Percentiles rank a stretch among this genome's conserved stretches.
Conservation (phyloP, 176 grass and related monocot species). For the Paspalum notatum region DNA sequence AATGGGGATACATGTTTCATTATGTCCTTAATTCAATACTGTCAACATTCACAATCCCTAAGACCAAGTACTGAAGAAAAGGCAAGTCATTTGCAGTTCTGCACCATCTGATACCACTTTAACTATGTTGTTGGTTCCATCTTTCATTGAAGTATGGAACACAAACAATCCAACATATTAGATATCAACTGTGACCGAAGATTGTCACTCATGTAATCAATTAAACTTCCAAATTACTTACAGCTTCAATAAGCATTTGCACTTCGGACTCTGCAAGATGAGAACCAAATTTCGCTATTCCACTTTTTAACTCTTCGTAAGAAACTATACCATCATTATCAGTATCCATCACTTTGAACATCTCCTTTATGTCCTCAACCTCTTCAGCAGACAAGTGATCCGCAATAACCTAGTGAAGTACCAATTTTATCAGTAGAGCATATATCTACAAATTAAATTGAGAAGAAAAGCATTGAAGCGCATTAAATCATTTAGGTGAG, state of each 20-base stretch:
- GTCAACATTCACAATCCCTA: not conserved
- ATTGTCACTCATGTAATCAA: not conserved
- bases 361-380: conserved; percentile 89
- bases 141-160: not conserved
- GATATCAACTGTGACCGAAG: conserved; percentile 8
- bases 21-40: conserved; percentile 10
- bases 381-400: conserved; percentile 84
- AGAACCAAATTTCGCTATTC: conserved; percentile 68
- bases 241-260: conserved; percentile 86
- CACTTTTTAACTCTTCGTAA: conserved; percentile 78
- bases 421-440: conserved; percentile 7
- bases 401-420: conserved; percentile 71
- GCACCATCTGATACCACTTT: not conserved
- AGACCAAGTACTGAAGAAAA: not conserved
- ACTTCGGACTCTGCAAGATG: conserved; percentile 84
- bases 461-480: not conserved
- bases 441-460: not conserved
- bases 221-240: conserved; percentile 45
- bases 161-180: not conserved
- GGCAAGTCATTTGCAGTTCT: not conserved
- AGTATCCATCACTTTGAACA: conserved; percentile 86
- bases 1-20: conserved; percentile 1
- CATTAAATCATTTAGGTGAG: not conserved
- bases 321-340: conserved; percentile 76
- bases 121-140: conserved; percentile 1